Base-by-base conservation (phyloP, 2,329 filamentous ascomycete genomes). In the Colletotrichum caudatum region DNA sequence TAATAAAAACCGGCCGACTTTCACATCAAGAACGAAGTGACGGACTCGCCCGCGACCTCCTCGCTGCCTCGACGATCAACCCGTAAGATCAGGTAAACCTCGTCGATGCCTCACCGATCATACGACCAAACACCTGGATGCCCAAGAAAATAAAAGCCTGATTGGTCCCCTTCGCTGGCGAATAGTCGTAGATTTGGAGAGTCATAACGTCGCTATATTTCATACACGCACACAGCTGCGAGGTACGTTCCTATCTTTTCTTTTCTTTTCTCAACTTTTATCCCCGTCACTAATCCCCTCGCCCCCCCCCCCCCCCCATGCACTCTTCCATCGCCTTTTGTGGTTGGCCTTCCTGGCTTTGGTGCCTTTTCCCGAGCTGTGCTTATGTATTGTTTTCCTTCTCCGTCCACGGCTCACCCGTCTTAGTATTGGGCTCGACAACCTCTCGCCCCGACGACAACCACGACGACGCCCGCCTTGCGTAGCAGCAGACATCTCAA, bases 171-270 rank as follows among this genome's bases (percentile, higher is more conserved):
- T 59, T 54, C 18, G 26, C 54, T n/a, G 37, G 37, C 44, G 20
- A 46, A 18, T 48, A 18, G 46, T 69, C 57, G 29, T 35, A 37
- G 35, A 35, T 35, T 64, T 60, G 53, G 46, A 60, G 53, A 69
- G 66, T 59, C 65, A 51, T 58, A 26, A 46, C 33, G 48, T 16
- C 23, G 54, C 61, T 48, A 12, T 53, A 50, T 39, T 53, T 20
- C 58, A 68, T 53, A 59, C 58, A 29, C 69, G 26, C 29, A 46
- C 64, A 37, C 39, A 18, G 20, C 20, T 53, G 23, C 29, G 39
- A 63, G 64, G 69, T 69, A 69, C 65, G 65, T 71, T 59, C 69
- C 65, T 46, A n/a, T 46, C 44, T 37, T 59, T 46, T 46, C 44
- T 37, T 64, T 71, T 64, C 65, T 71, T 71, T 61, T 61, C 67